Percentiles rank a stretch among this genome's conserved stretches.
Evolutionary conservation across 2,329 filamentous ascomycete species (phyloP).

Genomic region (Diaporthe sp.): DNA sequence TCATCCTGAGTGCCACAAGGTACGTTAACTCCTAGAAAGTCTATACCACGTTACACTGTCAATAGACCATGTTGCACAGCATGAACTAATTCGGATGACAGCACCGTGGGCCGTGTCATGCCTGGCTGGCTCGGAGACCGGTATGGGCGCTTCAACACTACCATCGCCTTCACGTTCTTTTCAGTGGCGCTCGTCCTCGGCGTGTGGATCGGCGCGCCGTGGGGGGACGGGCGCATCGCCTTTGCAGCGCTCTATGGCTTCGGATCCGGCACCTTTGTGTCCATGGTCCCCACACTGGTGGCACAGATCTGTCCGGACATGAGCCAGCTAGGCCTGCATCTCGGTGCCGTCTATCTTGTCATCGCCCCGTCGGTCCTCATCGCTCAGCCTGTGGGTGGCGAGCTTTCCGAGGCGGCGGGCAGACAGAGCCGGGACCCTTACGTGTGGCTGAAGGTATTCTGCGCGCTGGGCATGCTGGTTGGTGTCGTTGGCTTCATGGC

Average conservation of each 20-base stretch:
- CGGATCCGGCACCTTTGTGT: constrained; percentile 73
- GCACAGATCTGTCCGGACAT: constrained; percentile 71
- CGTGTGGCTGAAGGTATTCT: constrained; percentile 67
- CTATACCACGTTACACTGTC: neutral
- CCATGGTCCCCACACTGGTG: constrained; percentile 68
- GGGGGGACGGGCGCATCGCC: constrained; percentile 67
- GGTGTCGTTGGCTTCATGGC: constrained; percentile 46
- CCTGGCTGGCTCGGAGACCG: constrained; percentile 61
- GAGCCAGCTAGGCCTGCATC: constrained; percentile 69
- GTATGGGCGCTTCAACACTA: constrained; percentile 55
- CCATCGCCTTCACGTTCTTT: constrained; percentile 61
- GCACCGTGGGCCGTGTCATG: constrained; percentile 65
- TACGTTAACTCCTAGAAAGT: constrained; percentile 45
- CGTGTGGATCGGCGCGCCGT: constrained; percentile 57
- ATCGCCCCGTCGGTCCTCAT: constrained; percentile 69
- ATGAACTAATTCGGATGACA: constrained; percentile 39
- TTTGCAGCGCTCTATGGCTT: constrained; percentile 76
- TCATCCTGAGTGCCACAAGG: constrained; percentile 70
- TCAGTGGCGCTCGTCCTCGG: constrained; percentile 55
- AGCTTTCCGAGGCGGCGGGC: constrained; percentile 57
- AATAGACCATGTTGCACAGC: constrained; percentile 3
- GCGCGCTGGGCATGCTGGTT: constrained; percentile 59
- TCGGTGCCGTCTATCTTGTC: constrained; percentile 68
- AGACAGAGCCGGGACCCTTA: constrained; percentile 53
- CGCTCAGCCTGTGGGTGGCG: constrained; percentile 70